Evolutionary conservation across 805 yeast genomes (phyloP), one percentile per base, ranked within the genome.

Genomic region (Ogataea saltuana): DNA sequence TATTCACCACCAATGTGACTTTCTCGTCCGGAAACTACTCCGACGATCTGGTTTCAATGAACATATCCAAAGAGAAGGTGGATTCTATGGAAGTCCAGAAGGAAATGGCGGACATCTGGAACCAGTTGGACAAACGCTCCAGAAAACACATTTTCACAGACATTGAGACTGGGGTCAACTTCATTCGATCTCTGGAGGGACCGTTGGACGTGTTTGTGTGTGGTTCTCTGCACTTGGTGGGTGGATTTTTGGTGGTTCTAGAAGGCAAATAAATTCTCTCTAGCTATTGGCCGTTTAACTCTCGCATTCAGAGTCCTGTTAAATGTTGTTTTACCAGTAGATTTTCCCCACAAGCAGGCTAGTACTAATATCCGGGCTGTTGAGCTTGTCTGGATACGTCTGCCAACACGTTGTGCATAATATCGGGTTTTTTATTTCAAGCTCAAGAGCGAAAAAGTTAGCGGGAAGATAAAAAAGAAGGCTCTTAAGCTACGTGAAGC

Each of bases 221-320:
- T 46, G 99, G 99, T 1, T 89, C 97, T 4, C 70, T 93, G 51
- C 97, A 91, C 61, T 70, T 95, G 44, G 96, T 93, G 9, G 99
- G 99, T 13, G 99, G 98, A 0, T 76, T 93, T 44, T 66, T 93
- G 28, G 89, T 88, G 3, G 97, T 90, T 5, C 67, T 88, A 32
- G 97, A 91, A 40, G 71, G 64, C 12, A 53, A 59, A 44, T 48
- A 41, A 41, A 19, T 13, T 12, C 10, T 13, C 28, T n/a, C n/a
- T n/a, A n/a, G n/a, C n/a, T n/a, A n/a, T n/a, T n/a, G n/a, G n/a
- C n/a, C n/a, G n/a, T n/a, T n/a, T n/a, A n/a, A n/a, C n/a, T n/a
- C n/a, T n/a, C n/a, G n/a, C n/a, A n/a, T n/a, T n/a, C n/a, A n/a
- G n/a, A n/a, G n/a, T n/a, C n/a, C n/a, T n/a, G n/a, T n/a, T 6